Evolutionary conservation across 768 basidiomycete species (phyloP), one percentile per base, ranked within the genome.

Genomic region (Pulveroboletus ravenelii): DNA sequence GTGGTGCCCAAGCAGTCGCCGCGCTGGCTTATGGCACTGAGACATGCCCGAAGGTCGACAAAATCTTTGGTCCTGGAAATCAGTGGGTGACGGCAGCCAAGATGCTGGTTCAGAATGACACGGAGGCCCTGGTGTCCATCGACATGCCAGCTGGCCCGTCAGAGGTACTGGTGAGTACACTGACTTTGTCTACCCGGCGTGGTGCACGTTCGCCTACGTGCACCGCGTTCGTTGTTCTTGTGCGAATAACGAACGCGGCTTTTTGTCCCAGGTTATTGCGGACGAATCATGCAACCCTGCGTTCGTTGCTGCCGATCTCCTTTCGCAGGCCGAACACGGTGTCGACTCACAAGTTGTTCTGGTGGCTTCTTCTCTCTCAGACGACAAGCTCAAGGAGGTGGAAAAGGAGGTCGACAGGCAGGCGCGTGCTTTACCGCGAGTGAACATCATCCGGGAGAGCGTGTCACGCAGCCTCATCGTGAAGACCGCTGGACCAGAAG

Each of bases 81-180:
- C 96, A 98, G 68, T 99, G 94, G 93, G 96, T 99, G 20, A 99
- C 95, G 2, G 96, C 96, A 2, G 96, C 95, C 45, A 99, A 99
- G 74, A 97, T 99, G 96, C 71, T 95, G 47, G 95, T 99, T 23
- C 94, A 97, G 66, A 99, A 98, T 69, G 96, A 99, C 64, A 94
- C 94, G 12, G 89, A 94, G 61, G 95, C 96, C 9, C 70, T 94
- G 54, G 93, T 97, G 7, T 89, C 91, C 14, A 99, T 98, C 61
- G 96, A 99, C 69, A 98, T 99, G 92, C 96, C 96, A 43, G 96
- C 96, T 31, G 96, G 96, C 7, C 96, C 96, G 27, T 93, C 90
- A 4, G 96, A 99, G 70, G 95, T 99, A 20, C 75, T 99, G 62
- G 96, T 96, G 62, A 68, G 67, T 64, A 15, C 6, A 36, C 38